Evolutionary conservation across 192 early-diverging fungal genomes (phyloP), one percentile per base, ranked within the genome.

Genomic region (Dissophora globulifera): DNA sequence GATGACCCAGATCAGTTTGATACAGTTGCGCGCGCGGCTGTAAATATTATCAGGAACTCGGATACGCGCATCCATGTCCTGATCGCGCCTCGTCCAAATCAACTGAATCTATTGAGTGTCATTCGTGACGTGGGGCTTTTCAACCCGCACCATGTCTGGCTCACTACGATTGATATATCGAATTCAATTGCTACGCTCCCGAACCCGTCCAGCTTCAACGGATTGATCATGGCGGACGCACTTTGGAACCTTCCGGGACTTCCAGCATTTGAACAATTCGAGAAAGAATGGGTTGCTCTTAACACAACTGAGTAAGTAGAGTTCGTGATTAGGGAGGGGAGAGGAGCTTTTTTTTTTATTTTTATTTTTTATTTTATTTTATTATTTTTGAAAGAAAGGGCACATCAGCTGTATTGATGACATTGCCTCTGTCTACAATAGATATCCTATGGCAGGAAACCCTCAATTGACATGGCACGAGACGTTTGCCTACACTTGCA

Each of bases 391-490:
- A n/a, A n/a, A n/a, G n/a, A n/a, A n/a, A n/a, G n/a, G n/a, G n/a
- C n/a, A n/a, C n/a, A n/a, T n/a, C n/a, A n/a, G n/a, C n/a, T n/a
- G n/a, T n/a, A n/a, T n/a, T n/a, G n/a, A n/a, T n/a, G n/a, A n/a
- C n/a, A n/a, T n/a, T n/a, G n/a, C n/a, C n/a, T n/a, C n/a, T n/a
- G n/a, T n/a, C n/a, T n/a, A n/a, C n/a, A n/a, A n/a, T 26, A 65
- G 62, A 31, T 74, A 74, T 27, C 70, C 70, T 0, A 9, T 30
- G 13, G 49, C 70, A 11, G 70, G 61, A 26, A 56, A 23, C 1
- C 27, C 38, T 3, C 54, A 53, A 17, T 33, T 74, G 16, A 59
- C 70, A 15, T 74, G 70, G 70, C 70, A 74, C n/a, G 54, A 74
- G 42, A 74, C 62, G 8, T 74, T 53, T 27, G 56, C 70, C 0